A percentile compares a stretch with the other conserved stretches of the same genome.
Evolutionary conservation across 2,329 filamentous ascomycete species (phyloP).

Genomic region (Mycosphaerelloides madeirae): DNA sequence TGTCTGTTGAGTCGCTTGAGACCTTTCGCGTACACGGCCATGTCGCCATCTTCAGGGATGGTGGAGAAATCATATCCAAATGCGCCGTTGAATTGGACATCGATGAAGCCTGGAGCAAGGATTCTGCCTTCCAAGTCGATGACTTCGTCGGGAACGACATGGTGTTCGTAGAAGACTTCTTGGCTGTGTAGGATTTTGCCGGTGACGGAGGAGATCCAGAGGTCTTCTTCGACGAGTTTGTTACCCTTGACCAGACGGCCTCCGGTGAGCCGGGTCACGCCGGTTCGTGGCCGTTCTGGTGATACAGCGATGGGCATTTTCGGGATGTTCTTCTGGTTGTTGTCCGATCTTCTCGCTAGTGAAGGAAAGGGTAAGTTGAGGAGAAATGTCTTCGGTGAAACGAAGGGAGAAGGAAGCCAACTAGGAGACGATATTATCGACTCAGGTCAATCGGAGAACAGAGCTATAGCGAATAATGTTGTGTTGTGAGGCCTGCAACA

Average conservation of each 20-base stretch:
- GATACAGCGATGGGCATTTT: constrained; percentile 40
- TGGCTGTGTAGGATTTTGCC: constrained; percentile 76
- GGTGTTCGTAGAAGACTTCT: constrained; percentile 62
- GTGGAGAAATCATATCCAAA: constrained; percentile 91
- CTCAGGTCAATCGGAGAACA: too few species aligned
- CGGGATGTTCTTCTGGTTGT: background rate
- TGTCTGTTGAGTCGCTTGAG: constrained; percentile 65
- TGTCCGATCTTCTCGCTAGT: too few species aligned
- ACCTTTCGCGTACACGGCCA: constrained; percentile 65
- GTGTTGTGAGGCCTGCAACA: constrained; percentile 1
- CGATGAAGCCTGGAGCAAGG: constrained; percentile 79
- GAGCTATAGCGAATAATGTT: too few species aligned
- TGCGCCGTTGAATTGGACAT: constrained; percentile 86
- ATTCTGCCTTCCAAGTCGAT: constrained; percentile 80
- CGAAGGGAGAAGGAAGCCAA: too few species aligned
- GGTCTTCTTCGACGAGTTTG: constrained; percentile 65
- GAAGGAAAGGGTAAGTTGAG: too few species aligned
- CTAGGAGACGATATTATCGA: too few species aligned
- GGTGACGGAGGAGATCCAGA: constrained; percentile 80
- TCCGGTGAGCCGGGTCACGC: constrained; percentile 62
- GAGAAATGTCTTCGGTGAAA: too few species aligned
- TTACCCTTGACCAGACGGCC: constrained; percentile 70
- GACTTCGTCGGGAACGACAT: constrained; percentile 64
- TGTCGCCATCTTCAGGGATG: constrained; percentile 48
- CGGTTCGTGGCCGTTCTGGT: constrained; percentile 36